Base-by-base conservation (phyloP, 768 basidiomycete genomes). In the Sporobolomyces phaffii region DNA sequence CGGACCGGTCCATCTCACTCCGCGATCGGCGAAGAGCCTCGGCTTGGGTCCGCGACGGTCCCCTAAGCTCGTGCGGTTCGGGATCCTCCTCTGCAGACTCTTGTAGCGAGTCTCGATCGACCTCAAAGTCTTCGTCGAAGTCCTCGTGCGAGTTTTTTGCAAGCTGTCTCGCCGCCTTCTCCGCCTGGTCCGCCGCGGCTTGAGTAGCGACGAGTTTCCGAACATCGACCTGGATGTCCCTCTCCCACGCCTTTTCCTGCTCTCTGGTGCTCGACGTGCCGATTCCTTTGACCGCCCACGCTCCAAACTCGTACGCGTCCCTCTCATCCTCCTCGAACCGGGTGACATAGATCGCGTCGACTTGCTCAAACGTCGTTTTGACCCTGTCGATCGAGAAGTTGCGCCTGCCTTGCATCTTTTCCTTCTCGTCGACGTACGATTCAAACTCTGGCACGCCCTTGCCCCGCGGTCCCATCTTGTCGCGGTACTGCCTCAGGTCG, bases 331-430 rank as follows among this genome's bases (percentile, higher is more conserved):
- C 22, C 40, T 43, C 29, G 56, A 69, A 54, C 10, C 68, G 68
- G 22, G 64, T 65, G 50, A 54, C 28, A 40, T 58, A 72, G 40
- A 72, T 40, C 3, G 72, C 66, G 26, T 93, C 88, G 29, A 89
- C 81, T 72, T 91, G 93, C 78, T 96, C 87, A 74, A 96, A 97
- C 0, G 88, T 84, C 10, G 91, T 88, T 85, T 89, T 87, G 33
- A 89, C 84, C 82, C 83, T 86, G 68, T 80, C 79, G 73, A 87
- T 85, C 90, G 89, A 91, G 20, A 47, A 24, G 8, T 31, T 62
- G 38, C 49, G 45, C 28, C 14, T 5, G 15, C 50, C 51, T 10
- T 33, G 29, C 60, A 43, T 43, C 22, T 53, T 48, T 24, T 59
- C 53, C 53, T 43, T 41, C 20, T 68, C 64, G 3, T 47, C 48